These are phyloP conservation scores for Cicer pinnatifidum DNA, from an alignment of 306 rosid genomes.

Conservation along the genomic window DNA sequence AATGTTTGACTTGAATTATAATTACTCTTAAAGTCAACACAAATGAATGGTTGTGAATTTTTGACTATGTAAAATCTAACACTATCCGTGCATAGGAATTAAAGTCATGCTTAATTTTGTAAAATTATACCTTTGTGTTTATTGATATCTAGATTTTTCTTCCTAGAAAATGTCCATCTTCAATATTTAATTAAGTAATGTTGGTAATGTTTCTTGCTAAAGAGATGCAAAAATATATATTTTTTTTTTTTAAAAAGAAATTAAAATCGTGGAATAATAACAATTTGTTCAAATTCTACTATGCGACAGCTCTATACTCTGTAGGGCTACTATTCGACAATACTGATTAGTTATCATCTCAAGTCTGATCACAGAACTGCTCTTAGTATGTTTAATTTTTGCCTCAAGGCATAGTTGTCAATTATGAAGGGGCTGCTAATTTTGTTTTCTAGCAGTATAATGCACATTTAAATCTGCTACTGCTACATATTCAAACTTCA, in stretches of 20 bases:
- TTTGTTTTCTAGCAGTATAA: slow-evolving; percentile 29
- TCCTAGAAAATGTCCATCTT: slow-evolving; percentile 3
- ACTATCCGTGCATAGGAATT: no score
- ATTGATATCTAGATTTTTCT: slow-evolving; percentile 7
- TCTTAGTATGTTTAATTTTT: background rate
- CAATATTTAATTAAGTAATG: background rate
- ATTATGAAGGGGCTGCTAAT: background rate
- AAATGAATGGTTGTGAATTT: no score
- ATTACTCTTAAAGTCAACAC: no score
- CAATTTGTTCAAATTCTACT: background rate
- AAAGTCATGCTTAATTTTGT: background rate
- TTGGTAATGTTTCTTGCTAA: background rate
- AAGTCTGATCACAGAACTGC: slow-evolving; percentile 15
- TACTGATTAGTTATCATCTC: slow-evolving; percentile 10
- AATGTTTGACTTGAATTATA: no score
- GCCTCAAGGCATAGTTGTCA: background rate
- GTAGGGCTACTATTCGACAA: background rate
- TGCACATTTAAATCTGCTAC: slow-evolving; percentile 20
- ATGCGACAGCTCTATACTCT: background rate
- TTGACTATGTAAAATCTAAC: no score
- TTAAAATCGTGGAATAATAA: background rate
- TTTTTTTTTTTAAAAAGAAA: no score
- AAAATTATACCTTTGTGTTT: slow-evolving; percentile 3
- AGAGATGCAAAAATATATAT: background rate
- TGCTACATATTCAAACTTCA: slow-evolving; percentile 22